These are phyloP conservation scores for Zasmidium cellare DNA, from an alignment of 2,329 filamentous ascomycete species.

Conservation along the genomic window DNA sequence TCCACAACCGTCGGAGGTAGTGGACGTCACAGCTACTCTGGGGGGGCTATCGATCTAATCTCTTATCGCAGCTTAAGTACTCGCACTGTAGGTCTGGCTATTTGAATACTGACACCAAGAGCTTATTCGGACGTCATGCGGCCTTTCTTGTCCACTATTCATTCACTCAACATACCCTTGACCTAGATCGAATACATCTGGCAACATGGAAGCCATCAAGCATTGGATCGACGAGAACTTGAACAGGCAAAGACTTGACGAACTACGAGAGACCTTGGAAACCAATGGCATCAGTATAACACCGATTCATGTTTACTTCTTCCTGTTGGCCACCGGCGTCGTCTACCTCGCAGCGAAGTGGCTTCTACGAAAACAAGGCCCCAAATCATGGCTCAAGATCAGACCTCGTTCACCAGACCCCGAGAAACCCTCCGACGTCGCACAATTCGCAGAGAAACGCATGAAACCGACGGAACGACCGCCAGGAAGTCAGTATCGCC, in stretches of 20 bases:
- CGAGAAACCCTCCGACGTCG: constrained; percentile 43
- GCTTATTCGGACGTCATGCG: not conserved
- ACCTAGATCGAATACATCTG: not conserved
- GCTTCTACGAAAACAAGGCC: not conserved
- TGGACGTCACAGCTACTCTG: constrained; percentile 2
- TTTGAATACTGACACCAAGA: not conserved
- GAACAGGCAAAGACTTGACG: not conserved
- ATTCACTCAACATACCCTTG: not conserved
- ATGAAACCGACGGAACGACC: constrained; percentile 41
- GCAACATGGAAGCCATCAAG: not conserved
- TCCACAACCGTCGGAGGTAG: not conserved
- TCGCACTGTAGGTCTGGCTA: not conserved
- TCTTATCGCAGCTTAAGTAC: not conserved
- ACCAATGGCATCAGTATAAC: not conserved
- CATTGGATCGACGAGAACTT: not conserved
- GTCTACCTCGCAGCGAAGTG: not conserved
- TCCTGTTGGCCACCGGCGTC: not conserved
- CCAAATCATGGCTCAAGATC: constrained; percentile 9
- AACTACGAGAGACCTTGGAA: not conserved
- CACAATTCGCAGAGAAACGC: constrained; percentile 22
- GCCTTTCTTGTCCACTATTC: not conserved
- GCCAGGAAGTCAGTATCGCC: constrained; percentile 46
- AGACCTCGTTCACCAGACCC: constrained; percentile 41
- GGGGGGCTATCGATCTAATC: not conserved
- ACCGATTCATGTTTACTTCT: not conserved